Evolutionary conservation across 345 rosid species (phyloP), one percentile per base, ranked within the genome.

Genomic region (Moricandia moricandioides): DNA sequence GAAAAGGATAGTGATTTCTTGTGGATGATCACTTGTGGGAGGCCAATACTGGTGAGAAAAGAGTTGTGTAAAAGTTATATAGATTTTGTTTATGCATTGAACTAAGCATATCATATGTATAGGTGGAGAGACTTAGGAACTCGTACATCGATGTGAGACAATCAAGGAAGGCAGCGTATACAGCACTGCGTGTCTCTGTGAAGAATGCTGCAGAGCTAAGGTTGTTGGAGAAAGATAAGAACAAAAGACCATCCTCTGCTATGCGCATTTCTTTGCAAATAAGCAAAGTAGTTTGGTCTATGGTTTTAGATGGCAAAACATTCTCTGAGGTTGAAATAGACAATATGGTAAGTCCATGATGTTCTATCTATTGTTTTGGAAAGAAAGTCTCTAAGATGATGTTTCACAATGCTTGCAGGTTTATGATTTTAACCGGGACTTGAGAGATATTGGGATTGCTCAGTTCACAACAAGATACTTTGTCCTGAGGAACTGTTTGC

Each of bases 241-340:
- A 87, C 85, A 95, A 92, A 81, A 89, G 97, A 65, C 98, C 99
- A 49, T 92, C 99, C 43, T 92, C 83, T 81, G 99, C 99, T 34
- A 95, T 95, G 99, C 97, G 96, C 24, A 87, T 92, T 74, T 90
- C 97, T 24, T 78, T 95, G 80, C 88, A 92, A 79, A 95, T 92
- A 72, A 82, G 73, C 73, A 90, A 92, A 86, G 93, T 95, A 40
- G 88, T 90, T 16, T 95, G 99, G 99, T 83, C 87, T 82, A 95
- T 95, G 99, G 87, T 95, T 74, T 73, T 90, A 75, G 99, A 95
- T 84, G 97, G 97, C 60, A 95, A 95, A 89, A 74, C 98, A 59
- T 90, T 95, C 79, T 92, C 99, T 14, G 99, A 95, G 85, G 93
- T 97, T 69, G 98, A 95, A 85, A 95, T 95, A 79, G 91, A 92